Percentiles rank a stretch among this genome's conserved stretches.
These are phyloP conservation scores for Cinnamomum chago DNA, from an alignment of 164 flowering plant species.

Conservation along the genomic window DNA sequence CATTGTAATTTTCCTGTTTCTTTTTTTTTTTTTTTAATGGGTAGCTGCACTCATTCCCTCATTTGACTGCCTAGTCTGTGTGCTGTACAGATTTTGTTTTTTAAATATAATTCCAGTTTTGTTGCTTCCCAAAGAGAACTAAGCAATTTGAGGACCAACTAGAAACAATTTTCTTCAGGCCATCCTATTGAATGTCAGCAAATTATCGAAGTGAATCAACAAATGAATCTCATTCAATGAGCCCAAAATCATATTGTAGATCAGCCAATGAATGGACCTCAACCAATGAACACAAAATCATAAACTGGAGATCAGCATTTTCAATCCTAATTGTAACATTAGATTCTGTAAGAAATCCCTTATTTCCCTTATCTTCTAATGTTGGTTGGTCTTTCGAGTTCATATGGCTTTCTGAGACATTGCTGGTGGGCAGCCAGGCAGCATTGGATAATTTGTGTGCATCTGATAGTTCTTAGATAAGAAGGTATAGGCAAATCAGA, in stretches of 20 bases:
- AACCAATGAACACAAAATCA: not conserved
- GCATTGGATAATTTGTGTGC: not conserved
- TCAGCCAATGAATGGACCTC: not conserved
- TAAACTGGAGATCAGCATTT: not conserved
- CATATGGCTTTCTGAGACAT: not conserved
- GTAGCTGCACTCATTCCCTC: too few relatives aligned
- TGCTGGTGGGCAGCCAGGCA: not conserved
- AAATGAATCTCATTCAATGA: not conserved
- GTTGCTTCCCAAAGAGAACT: too few relatives aligned
- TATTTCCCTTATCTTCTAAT: not conserved
- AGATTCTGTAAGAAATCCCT: not conserved
- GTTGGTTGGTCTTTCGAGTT: not conserved
- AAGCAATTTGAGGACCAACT: not conserved
- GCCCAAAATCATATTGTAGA: not conserved
- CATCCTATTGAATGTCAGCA: not conserved
- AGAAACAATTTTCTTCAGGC: conserved; percentile 1
- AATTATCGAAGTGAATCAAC: not conserved
- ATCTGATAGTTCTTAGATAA: not conserved
- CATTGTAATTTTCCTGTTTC: too few relatives aligned
- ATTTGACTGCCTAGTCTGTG: too few relatives aligned
- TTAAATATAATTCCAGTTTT: too few relatives aligned
- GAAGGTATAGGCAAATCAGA: not conserved
- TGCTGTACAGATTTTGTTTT: too few relatives aligned
- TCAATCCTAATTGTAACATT: not conserved
- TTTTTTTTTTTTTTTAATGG: too few relatives aligned